These are phyloP conservation scores for Coniochaeta sp. DNA, from an alignment of 2,329 filamentous ascomycete genomes.

Conservation along the genomic window DNA sequence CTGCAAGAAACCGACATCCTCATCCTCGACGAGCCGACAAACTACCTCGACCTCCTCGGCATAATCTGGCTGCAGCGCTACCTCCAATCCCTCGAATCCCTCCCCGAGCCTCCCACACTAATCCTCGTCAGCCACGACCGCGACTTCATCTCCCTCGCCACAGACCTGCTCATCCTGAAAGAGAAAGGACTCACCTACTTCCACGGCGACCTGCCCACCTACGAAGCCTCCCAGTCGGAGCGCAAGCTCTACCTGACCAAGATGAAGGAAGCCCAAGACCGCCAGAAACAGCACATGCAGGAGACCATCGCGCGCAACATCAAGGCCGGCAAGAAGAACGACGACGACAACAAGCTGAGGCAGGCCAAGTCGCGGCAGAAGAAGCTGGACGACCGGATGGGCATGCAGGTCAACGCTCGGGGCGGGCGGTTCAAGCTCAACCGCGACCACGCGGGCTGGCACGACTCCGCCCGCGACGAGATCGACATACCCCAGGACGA, in stretches of 20 bases:
- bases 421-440: slow-evolving; percentile 77
- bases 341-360: slow-evolving; percentile 79
- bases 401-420: slow-evolving; percentile 62
- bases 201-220: slow-evolving; percentile 64
- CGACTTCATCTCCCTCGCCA: slow-evolving; percentile 64
- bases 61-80: slow-evolving; percentile 80
- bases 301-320: slow-evolving; percentile 69
- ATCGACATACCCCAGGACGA: slow-evolving; percentile 64
- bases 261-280: slow-evolving; percentile 77
- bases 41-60: slow-evolving; percentile 74
- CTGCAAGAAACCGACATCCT: slow-evolving; percentile 70
- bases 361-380: slow-evolving; percentile 80
- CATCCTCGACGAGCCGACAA: slow-evolving; percentile 81
- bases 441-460: slow-evolving; percentile 59
- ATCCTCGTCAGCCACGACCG: slow-evolving; percentile 80
- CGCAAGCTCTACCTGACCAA: slow-evolving; percentile 60
- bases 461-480: slow-evolving; percentile 50
- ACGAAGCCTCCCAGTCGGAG: slow-evolving; percentile 61
- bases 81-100: slow-evolving; percentile 44
- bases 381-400: slow-evolving; percentile 76
- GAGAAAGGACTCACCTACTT: slow-evolving; percentile 68
- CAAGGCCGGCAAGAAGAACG: slow-evolving; percentile 65
- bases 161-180: slow-evolving; percentile 68
- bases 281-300: slow-evolving; percentile 73
- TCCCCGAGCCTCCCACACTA: slow-evolving; percentile 51